These are phyloP conservation scores for Termitomyces sp. DNA, from an alignment of 768 basidiomycete species.

Conservation along the genomic window DNA sequence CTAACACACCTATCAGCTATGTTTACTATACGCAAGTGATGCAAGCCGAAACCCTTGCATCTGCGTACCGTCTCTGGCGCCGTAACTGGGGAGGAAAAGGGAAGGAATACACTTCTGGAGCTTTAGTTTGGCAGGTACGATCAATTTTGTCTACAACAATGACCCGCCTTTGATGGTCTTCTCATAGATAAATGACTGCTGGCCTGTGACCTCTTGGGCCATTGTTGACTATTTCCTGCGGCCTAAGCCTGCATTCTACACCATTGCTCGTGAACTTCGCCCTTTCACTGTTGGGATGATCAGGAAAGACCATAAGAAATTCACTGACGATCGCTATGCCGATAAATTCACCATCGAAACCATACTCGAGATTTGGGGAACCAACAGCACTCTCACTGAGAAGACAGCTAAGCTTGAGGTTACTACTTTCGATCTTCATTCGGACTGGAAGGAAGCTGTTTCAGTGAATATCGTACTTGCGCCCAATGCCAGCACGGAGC, in stretches of 20 bases:
- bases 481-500: constrained; percentile 79
- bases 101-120: constrained; percentile 82
- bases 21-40: constrained; percentile 94
- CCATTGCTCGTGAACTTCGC: constrained; percentile 81
- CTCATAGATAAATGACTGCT: constrained; percentile 79
- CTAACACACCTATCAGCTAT: constrained; percentile 49
- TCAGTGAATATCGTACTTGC: constrained; percentile 50
- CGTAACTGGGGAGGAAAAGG: constrained; percentile 90
- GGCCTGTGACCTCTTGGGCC: constrained; percentile 93
- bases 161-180: neutral
- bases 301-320: constrained; percentile 67
- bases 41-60: constrained; percentile 89
- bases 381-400: constrained; percentile 66
- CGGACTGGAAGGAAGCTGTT: constrained; percentile 56
- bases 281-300: constrained; percentile 82
- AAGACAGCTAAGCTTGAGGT: constrained; percentile 64
- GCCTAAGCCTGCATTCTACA: constrained; percentile 89
- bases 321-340: constrained; percentile 56
- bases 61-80: constrained; percentile 89
- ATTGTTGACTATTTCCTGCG: constrained; percentile 92
- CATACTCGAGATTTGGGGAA: constrained; percentile 80
- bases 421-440: constrained; percentile 58
- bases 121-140: constrained; percentile 91
- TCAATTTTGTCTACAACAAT: neutral
- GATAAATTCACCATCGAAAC: constrained; percentile 66